These are phyloP conservation scores for Globisporangium heterothallicum DNA, from an alignment of 352 stramenopile species.

Conservation along the genomic window DNA sequence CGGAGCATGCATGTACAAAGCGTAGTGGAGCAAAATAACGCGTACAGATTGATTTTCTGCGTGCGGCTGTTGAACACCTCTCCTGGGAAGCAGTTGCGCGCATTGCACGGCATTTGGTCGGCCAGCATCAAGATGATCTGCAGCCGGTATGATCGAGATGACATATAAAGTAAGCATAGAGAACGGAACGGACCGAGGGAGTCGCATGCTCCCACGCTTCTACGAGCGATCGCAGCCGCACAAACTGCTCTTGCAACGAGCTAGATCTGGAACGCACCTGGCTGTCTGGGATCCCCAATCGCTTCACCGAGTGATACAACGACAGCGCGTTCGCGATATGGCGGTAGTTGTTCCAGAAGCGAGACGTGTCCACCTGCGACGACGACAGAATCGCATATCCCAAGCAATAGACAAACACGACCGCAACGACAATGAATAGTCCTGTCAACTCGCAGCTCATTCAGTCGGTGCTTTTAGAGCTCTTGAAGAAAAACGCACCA, in stretches of 20 bases:
- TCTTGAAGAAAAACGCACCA: constrained; percentile 30
- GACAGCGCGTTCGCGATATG: constrained; percentile 94
- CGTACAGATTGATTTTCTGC: constrained; percentile 85
- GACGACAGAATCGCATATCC: no score
- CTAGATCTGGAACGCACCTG: constrained; percentile 55
- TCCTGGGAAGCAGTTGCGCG: constrained; percentile 87
- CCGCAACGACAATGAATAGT: neutral
- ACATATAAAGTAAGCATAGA: no score
- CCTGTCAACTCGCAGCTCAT: neutral
- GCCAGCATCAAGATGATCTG: constrained; percentile 96
- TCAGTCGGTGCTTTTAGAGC: no score
- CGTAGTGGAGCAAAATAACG: no score
- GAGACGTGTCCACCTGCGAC: constrained; percentile 88
- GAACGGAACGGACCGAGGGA: neutral
- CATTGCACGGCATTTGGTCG: constrained; percentile 94
- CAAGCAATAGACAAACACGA: neutral
- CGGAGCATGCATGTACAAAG: no score
- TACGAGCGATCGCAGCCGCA: neutral
- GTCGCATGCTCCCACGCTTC: neutral
- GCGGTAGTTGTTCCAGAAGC: constrained; percentile 98
- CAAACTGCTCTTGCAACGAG: neutral
- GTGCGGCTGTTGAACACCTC: constrained; percentile 88
- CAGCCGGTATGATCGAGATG: no score
- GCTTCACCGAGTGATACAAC: constrained; percentile 92
- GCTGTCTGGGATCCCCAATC: constrained; percentile 90